Evolutionary conservation across 164 flowering plant genomes (phyloP).

Genomic region (Tetracentron sinense): DNA sequence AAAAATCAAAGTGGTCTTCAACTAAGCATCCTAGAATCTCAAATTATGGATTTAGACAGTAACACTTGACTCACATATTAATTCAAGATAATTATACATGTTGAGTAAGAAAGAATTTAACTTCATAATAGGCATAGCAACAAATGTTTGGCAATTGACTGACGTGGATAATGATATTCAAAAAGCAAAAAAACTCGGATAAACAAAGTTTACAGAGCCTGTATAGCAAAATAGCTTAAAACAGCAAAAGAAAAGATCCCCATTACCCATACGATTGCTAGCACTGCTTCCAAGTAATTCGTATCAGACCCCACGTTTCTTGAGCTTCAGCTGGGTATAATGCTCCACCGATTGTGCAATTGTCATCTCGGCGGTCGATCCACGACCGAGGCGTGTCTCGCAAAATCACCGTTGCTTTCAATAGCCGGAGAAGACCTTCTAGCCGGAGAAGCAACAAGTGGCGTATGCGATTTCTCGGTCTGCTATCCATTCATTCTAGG

Average conservation of each 20-base stretch:
- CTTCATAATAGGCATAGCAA: too few relatives aligned
- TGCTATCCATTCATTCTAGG: constrained; percentile 30
- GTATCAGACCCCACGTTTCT: constrained; percentile 96
- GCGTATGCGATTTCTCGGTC: neutral
- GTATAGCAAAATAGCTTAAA: neutral
- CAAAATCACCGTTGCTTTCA: constrained; percentile 17
- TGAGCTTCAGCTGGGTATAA: constrained; percentile 92
- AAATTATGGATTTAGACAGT: too few relatives aligned
- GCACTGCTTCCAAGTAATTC: constrained; percentile 85
- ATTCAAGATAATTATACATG: too few relatives aligned
- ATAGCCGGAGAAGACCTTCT: constrained; percentile 12
- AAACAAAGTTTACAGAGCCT: neutral
- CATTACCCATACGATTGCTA: constrained; percentile 84
- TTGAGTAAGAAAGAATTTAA: too few relatives aligned
- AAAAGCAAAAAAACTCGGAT: neutral
- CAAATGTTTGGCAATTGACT: neutral
- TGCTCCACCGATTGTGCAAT: constrained; percentile 99
- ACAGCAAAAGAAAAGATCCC: neutral
- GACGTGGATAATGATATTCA: neutral
- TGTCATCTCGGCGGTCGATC: constrained; percentile 38
- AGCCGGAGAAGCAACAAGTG: constrained; percentile 5
- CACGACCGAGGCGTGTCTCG: neutral
- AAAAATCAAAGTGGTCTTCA: neutral
- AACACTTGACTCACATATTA: too few relatives aligned
- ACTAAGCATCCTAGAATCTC: neutral